Percentiles rank a stretch among this genome's conserved stretches.
Evolutionary conservation across 257 asterid species (phyloP).

Genomic region (Solanum medicagineum): DNA sequence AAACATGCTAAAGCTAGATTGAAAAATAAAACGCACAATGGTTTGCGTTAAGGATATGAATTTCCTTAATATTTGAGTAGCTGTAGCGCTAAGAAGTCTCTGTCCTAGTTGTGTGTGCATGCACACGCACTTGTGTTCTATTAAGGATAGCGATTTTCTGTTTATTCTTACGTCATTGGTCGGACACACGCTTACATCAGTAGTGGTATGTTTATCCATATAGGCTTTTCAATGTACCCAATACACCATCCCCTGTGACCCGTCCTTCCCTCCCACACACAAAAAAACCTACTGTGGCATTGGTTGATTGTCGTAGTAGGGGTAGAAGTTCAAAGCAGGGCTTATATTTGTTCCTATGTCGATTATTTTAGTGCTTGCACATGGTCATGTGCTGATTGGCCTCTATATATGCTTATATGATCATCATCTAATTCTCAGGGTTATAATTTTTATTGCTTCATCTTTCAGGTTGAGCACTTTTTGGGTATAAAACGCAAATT

Average conservation of each 20-base stretch:
- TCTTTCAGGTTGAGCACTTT: constrained; percentile 70
- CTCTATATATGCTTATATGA: background rate
- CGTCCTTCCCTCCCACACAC: too few species aligned
- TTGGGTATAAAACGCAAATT: constrained; percentile 73
- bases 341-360: background rate
- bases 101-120: background rate
- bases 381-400: background rate
- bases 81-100: background rate
- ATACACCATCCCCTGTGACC: background rate
- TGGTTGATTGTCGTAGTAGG: background rate
- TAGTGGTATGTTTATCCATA: background rate
- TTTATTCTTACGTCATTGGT: background rate
- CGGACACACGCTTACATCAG: background rate
- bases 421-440: background rate
- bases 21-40: background rate
- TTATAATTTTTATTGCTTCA: background rate
- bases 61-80: background rate
- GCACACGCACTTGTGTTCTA: background rate
- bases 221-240: background rate
- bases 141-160: background rate
- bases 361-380: background rate
- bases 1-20: background rate
- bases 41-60: background rate
- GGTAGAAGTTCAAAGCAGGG: background rate
- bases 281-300: background rate